Base-by-base conservation (phyloP, 2,329 filamentous ascomycete species). In the Chaetomium strumarium region DNA sequence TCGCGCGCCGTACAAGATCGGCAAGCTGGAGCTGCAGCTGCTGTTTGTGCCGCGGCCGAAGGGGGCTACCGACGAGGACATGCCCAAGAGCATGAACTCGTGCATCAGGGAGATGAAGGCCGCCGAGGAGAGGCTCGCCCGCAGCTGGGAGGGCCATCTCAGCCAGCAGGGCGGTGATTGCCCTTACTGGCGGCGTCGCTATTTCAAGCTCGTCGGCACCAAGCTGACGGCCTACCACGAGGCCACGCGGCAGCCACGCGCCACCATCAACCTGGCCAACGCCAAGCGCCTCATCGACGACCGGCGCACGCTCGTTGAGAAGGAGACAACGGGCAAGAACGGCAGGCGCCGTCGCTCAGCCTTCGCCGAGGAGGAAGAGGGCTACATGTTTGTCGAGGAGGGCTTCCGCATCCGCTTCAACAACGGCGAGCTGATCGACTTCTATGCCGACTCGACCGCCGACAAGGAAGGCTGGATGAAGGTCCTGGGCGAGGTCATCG, bases 321-420 rank as follows among this genome's bases (percentile, higher is more conserved):
- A 88, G 60, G 89, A 95, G 65, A 89, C 85, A 0, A 84, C 79
- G 13, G 86, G 85, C 52, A 88, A 84, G 66, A 81, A 80, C 58
- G 88, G 90, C 51, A 85, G 83, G 61, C 86, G 93, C 40, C 86
- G 93, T 51, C 90, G 95, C 68, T 96, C 91, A 33, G 93, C 89
- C 11, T 99, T 99, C 68, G 91, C 92, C 1, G 93, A 97, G 70
- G 93, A 99, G 60, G 93, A 99, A 71, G 93, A 99, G 67, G 93
- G 93, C 39, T 99, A 99, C 75, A 96, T 96, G 88, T 99, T 99
- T 68, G 92, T 99, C 49, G 93, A 99, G 69, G 93, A 99, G 68
- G 93, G 93, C 2, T 99, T 99, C 85, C 89, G 93, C 38, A 95
- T 99, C 67, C 90, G 92, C 53, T 99, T 99, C 72, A 95, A 89